Percentiles rank a stretch among this genome's conserved stretches.
Evolutionary conservation across 192 early-diverging fungal species (phyloP).

Genomic region (Funneliformis mosseae): DNA sequence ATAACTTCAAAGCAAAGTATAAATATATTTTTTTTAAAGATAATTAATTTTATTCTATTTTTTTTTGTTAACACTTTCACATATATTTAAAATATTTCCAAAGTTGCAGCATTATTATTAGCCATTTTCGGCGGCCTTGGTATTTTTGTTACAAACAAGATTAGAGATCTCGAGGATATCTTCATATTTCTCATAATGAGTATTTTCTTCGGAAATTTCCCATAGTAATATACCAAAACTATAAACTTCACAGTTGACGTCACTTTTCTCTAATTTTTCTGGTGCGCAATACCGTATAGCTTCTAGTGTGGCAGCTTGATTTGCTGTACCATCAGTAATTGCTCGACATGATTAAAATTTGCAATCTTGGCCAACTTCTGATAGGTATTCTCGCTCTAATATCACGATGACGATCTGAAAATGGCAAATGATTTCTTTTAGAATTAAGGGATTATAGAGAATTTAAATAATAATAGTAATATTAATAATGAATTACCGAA

Average conservation of each 20-base stretch:
- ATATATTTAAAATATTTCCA: no score
- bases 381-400: conserved; percentile 28
- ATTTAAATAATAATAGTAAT: background rate
- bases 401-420: conserved; percentile 34
- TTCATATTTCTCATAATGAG: background rate
- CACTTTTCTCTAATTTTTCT: background rate
- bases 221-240: conserved; percentile 28
- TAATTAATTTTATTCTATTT: no score
- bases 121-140: no score
- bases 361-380: conserved; percentile 35
- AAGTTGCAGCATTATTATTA: no score
- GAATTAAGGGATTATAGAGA: no score
- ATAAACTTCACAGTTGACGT: conserved; percentile 20
- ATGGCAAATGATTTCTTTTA: background rate
- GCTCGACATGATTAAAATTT: conserved; percentile 37
- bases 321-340: background rate
- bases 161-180: background rate
- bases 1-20: no score
- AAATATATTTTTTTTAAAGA: no score
- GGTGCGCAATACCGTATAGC: conserved; percentile 25
- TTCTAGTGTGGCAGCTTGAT: background rate
- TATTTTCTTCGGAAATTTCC: conserved; percentile 13
- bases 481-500: background rate
- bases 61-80: no score
- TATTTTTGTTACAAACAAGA: background rate